Conservation (phyloP, 1,284 basidiomycete species). For the Sanghuangporus weigelae region DNA sequence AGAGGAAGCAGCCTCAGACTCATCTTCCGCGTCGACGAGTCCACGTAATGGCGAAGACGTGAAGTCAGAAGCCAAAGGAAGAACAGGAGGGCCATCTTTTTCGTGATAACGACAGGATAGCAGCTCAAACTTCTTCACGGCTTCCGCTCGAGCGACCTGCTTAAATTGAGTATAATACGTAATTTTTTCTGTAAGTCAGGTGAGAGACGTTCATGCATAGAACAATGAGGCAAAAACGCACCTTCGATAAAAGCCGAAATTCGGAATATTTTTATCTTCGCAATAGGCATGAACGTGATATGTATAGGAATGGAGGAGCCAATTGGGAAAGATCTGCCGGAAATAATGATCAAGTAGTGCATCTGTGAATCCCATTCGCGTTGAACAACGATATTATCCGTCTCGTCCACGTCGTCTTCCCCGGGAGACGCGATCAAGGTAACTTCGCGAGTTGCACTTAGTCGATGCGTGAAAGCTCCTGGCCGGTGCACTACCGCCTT, state of each 20-base stretch:
- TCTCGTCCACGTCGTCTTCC: slow-evolving; percentile 77
- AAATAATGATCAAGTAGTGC: slow-evolving; percentile 78
- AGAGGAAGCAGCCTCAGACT: slow-evolving; percentile 49
- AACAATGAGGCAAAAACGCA: slow-evolving; percentile 27
- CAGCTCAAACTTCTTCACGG: slow-evolving; percentile 60
- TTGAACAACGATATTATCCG: slow-evolving; percentile 82
- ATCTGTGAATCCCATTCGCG: slow-evolving; percentile 91
- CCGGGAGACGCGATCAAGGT: slow-evolving; percentile 72
- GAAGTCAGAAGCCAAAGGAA: slow-evolving; percentile 62
- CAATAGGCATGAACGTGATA: slow-evolving; percentile 79
- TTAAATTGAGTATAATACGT: slow-evolving; percentile 74
- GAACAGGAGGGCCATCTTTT: slow-evolving; percentile 45
- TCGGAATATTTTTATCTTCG: slow-evolving; percentile 81
- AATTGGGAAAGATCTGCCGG: slow-evolving; percentile 78
- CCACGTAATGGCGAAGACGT: slow-evolving; percentile 51
- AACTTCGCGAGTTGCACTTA: slow-evolving; percentile 71
- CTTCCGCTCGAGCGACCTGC: slow-evolving; percentile 74
- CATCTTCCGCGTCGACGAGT: slow-evolving; percentile 34
- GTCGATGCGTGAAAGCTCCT: slow-evolving; percentile 75
- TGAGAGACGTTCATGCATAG: not conserved
- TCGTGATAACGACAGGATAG: slow-evolving; percentile 58
- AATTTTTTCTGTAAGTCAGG: slow-evolving; percentile 53
- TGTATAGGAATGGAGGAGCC: slow-evolving; percentile 81
- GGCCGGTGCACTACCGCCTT: slow-evolving; percentile 82
- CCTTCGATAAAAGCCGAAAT: slow-evolving; percentile 82